Percentiles rank a stretch among this genome's conserved stretches.
Evolutionary conservation across 73 alveolate species (phyloP).

Genomic region (Tetrahymena malaccensis): DNA sequence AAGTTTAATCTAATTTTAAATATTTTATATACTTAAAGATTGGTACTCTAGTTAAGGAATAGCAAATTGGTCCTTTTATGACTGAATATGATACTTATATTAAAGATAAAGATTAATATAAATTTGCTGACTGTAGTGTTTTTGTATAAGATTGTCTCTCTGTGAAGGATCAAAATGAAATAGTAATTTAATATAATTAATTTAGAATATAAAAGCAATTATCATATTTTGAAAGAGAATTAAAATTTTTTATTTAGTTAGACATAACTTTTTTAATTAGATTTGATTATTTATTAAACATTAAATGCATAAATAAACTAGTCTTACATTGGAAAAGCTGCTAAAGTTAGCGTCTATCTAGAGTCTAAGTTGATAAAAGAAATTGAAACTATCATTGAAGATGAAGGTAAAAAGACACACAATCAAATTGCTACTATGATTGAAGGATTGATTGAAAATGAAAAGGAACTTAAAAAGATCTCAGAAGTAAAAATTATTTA

Average conservation of each 20-base stretch:
- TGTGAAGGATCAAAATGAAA: constrained; percentile 28
- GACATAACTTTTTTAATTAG: too few relatives aligned
- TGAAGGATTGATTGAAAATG: constrained; percentile 2
- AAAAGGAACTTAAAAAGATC: constrained; percentile 13
- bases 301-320: not conserved
- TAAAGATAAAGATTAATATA: not conserved
- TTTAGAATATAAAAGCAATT: too few relatives aligned
- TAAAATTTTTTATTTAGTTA: too few relatives aligned
- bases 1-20: not conserved
- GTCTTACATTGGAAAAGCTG: not conserved
- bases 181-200: not conserved
- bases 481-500: not conserved
- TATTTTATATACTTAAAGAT: not conserved
- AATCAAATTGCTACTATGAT: constrained; percentile 24
- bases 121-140: not conserved
- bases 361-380: constrained; percentile 14
- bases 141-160: constrained; percentile 4
- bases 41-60: not conserved
- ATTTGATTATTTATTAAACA: not conserved
- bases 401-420: constrained; percentile 6
- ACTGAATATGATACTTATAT: not conserved
- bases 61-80: not conserved
- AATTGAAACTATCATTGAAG: constrained; percentile 18
- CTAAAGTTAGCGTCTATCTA: not conserved
- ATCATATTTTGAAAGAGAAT: too few relatives aligned